Conservation (phyloP, 2,329 filamentous ascomycete species). For the Diaporthe helianthi region DNA sequence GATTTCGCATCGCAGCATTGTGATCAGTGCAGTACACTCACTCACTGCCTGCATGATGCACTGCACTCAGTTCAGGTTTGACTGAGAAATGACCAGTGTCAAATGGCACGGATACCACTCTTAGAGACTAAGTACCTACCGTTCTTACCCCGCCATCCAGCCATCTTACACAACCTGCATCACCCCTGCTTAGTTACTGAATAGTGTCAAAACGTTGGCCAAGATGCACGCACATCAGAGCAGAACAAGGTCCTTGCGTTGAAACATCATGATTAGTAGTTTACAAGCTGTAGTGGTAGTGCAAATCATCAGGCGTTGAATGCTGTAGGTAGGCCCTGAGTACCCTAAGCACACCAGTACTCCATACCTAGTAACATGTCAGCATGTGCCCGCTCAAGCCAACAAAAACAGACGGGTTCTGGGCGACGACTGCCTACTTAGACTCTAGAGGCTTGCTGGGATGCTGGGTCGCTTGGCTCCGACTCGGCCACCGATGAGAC, state of each 20-base stretch:
- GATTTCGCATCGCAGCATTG: neutral
- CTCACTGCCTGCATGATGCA: neutral
- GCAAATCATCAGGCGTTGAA: neutral
- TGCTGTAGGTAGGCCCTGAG: too few relatives aligned
- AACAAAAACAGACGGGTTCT: too few relatives aligned
- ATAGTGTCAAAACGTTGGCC: neutral
- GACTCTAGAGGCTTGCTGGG: too few relatives aligned
- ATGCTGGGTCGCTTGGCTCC: neutral
- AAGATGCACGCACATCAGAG: neutral
- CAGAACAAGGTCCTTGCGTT: neutral
- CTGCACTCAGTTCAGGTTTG: neutral
- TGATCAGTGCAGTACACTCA: too few relatives aligned
- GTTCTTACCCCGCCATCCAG: conserved; percentile 8
- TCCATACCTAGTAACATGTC: neutral
- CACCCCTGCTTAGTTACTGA: neutral
- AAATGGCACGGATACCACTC: neutral
- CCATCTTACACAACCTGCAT: neutral
- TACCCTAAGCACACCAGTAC: too few relatives aligned
- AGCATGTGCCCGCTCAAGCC: neutral
- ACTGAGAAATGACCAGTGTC: neutral
- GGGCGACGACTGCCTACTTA: too few relatives aligned
- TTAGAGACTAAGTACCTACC: too few relatives aligned
- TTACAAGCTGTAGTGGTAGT: too few relatives aligned
- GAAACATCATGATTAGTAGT: conserved; percentile 7
- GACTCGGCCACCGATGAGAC: conserved; percentile 19